Conservation (phyloP, 2,329 filamentous ascomycete species). For the Tympanopsis confertula region DNA sequence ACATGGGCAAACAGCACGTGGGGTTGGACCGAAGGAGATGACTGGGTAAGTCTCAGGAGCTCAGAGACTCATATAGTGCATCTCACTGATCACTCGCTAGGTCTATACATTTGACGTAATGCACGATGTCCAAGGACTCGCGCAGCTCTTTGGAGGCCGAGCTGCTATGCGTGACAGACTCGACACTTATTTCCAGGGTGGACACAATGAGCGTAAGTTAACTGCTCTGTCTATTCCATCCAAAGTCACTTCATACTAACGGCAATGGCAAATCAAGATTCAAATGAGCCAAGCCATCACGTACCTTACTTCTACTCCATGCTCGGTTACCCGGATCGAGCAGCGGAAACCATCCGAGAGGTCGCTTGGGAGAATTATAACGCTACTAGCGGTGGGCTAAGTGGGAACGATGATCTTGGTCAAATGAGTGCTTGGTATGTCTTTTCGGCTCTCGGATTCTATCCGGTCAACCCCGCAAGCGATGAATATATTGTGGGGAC, state of each 20-base stretch:
- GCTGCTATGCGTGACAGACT: slow-evolving; percentile 25
- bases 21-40: slow-evolving; percentile 36
- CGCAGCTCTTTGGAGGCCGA: slow-evolving; percentile 21
- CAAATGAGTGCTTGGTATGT: slow-evolving; percentile 38
- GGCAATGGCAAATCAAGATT: slow-evolving; percentile 1
- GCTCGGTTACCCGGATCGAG: slow-evolving; percentile 23
- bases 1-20: slow-evolving; percentile 27
- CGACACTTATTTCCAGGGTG: slow-evolving; percentile 29
- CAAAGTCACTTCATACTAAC: slow-evolving; percentile 3
- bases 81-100: no score
- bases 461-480: slow-evolving; percentile 29
- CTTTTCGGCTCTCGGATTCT: slow-evolving; percentile 32
- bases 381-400: slow-evolving; percentile 28
- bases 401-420: slow-evolving; percentile 34
- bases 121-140: slow-evolving; percentile 29
- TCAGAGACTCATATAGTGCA: no score
- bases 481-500: slow-evolving; percentile 31
- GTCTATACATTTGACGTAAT: slow-evolving; percentile 36
- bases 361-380: slow-evolving; percentile 29
- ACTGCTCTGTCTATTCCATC: slow-evolving; percentile 2
- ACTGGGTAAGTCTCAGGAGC: no score
- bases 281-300: slow-evolving; percentile 33
- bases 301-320: slow-evolving; percentile 31
- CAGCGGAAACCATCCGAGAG: slow-evolving; percentile 22
- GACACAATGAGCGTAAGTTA: slow-evolving; percentile 28